A percentile compares a stretch with the other conserved stretches of the same genome.
Conservation (phyloP, 2,329 filamentous ascomycete genomes). For the Davidsoniella eucalypti region DNA sequence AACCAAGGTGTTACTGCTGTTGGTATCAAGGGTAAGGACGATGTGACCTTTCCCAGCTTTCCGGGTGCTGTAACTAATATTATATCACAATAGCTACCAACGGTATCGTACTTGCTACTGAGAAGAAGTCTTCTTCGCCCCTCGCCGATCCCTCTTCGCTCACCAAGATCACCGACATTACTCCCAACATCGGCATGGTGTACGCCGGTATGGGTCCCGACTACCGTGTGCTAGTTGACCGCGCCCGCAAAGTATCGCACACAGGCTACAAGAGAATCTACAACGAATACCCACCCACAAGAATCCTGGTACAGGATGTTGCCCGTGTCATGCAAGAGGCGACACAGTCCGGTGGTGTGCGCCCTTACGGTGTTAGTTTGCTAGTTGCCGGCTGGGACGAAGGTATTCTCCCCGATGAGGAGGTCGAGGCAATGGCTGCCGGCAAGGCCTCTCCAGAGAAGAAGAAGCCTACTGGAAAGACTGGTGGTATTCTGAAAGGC, state of each 20-base stretch:
- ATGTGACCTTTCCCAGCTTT: not conserved
- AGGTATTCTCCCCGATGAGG: slow-evolving; percentile 73
- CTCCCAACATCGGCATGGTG: slow-evolving; percentile 98
- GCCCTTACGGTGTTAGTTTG: slow-evolving; percentile 90
- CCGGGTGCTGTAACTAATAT: slow-evolving; percentile 15
- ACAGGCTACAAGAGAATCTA: slow-evolving; percentile 99
- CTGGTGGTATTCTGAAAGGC: slow-evolving; percentile 86
- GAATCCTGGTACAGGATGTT: slow-evolving; percentile 97
- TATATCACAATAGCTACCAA: slow-evolving; percentile 57
- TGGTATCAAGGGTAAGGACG: slow-evolving; percentile 75
- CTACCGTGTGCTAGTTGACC: slow-evolving; percentile 93
- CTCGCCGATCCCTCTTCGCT: slow-evolving; percentile 90
- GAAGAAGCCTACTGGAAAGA: slow-evolving; percentile 71
- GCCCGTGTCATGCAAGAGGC: slow-evolving; percentile 97
- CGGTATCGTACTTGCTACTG: slow-evolving; percentile 93
- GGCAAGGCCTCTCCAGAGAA: slow-evolving; percentile 33
- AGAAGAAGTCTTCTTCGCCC: slow-evolving; percentile 98
- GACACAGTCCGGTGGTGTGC: slow-evolving; percentile 91
- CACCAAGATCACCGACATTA: slow-evolving; percentile 95
- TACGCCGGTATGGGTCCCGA: slow-evolving; percentile 99
- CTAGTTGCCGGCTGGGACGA: slow-evolving; percentile 97
- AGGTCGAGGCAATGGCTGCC: slow-evolving; percentile 38
- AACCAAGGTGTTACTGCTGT: slow-evolving; percentile 98
- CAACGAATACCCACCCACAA: slow-evolving; percentile 98
- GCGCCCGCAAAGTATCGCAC: slow-evolving; percentile 94